Conservation (phyloP, 2,329 filamentous ascomycete genomes). For the Cercospora janseana region DNA sequence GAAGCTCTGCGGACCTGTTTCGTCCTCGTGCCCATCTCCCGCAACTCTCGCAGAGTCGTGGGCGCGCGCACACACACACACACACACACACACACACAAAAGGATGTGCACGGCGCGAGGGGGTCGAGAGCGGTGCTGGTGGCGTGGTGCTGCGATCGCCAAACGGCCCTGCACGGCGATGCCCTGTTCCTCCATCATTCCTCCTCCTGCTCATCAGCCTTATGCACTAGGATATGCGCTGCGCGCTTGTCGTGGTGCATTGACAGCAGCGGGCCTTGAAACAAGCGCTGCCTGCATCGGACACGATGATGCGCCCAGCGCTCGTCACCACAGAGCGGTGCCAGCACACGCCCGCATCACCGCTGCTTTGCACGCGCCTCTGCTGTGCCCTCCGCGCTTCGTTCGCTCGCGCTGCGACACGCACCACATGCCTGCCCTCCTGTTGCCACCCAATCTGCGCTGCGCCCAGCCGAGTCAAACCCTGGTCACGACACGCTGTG, state of each 20-base stretch:
- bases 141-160: constrained; percentile 4
- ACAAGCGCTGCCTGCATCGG: constrained; percentile 11
- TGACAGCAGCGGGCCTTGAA: constrained; percentile 5
- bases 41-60: too few species aligned
- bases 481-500: constrained; percentile 7
- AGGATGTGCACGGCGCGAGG: too few species aligned
- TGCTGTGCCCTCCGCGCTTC: not conserved
- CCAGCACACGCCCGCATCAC: constrained; percentile 6
- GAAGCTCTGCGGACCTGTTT: too few species aligned
- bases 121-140: constrained; percentile 14
- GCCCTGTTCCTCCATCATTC: not conserved
- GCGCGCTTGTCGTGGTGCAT: constrained; percentile 15
- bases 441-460: constrained; percentile 15
- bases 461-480: constrained; percentile 17
- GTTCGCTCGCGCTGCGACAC: constrained; percentile 14
- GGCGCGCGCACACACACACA: not conserved
- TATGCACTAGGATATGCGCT: constrained; percentile 13
- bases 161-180: not conserved
- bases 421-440: constrained; percentile 5
- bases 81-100: too few species aligned
- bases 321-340: not conserved
- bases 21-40: too few species aligned
- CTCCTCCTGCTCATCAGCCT: constrained; percentile 8
- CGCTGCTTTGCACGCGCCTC: not conserved
- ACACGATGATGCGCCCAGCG: not conserved